Evolutionary conservation across 2,329 filamentous ascomycete genomes (phyloP).

Genomic region (Calcarisporium arbuscula): DNA sequence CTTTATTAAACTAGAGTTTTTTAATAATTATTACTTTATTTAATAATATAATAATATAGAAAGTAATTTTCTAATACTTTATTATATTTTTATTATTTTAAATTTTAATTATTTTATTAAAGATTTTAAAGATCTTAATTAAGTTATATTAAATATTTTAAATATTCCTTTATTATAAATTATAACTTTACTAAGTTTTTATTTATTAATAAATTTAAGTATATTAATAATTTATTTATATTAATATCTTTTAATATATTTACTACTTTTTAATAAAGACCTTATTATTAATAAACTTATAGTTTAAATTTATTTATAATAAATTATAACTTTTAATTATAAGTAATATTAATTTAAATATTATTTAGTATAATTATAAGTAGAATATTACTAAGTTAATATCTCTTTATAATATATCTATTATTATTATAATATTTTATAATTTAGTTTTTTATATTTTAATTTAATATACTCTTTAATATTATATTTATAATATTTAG

Average conservation of each 20-base stretch:
- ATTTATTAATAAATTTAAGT: not conserved
- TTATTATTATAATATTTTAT: not conserved
- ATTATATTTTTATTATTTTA: not conserved
- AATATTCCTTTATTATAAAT: not conserved
- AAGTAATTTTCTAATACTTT: not conserved
- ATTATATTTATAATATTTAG: not conserved
- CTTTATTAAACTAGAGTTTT: not conserved
- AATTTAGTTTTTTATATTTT: constrained; percentile 1
- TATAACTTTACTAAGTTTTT: not conserved
- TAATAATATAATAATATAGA: not conserved
- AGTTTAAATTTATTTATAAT: constrained; percentile 1
- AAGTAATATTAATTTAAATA: not conserved
- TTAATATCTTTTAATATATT: not conserved
- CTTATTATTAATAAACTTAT: constrained; percentile 1
- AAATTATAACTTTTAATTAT: not conserved
- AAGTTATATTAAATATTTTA: not conserved
- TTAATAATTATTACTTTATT: not conserved
- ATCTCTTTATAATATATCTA: too few species aligned
- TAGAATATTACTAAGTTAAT: too few species aligned
- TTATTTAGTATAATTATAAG: not conserved
- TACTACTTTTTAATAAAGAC: not conserved
- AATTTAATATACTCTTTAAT: not conserved
- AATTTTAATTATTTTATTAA: not conserved
- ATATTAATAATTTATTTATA: not conserved
- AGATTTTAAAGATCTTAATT: not conserved